Evolutionary conservation across 192 early-diverging fungal genomes (phyloP).

Genomic region (Coemansia sp.): DNA sequence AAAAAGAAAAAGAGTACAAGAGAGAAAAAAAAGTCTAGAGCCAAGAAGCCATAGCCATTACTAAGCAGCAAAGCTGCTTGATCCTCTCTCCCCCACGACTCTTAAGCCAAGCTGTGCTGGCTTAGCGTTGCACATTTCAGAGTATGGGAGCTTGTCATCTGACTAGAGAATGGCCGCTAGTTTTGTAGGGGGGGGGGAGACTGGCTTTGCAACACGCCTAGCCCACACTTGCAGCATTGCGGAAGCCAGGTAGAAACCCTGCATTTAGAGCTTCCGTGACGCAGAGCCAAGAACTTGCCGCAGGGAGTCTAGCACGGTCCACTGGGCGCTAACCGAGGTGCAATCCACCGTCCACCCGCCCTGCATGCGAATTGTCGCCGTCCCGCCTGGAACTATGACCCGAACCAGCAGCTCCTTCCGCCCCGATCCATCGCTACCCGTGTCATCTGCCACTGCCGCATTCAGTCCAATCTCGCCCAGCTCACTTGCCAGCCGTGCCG

Average conservation of each 20-base stretch:
- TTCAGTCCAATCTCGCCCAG: conserved; percentile 31
- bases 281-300: conserved; percentile 33
- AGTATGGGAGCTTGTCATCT: too few species aligned
- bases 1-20: background rate
- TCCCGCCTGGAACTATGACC: conserved; percentile 30
- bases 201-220: too few species aligned
- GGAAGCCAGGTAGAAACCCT: too few species aligned
- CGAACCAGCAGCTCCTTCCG: conserved; percentile 5
- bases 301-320: conserved; percentile 38
- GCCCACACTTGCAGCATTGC: too few species aligned
- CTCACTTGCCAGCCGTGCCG: conserved; percentile 33
- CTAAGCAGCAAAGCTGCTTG: background rate
- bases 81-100: background rate
- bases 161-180: too few species aligned
- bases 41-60: too few species aligned
- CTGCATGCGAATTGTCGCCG: conserved; percentile 30
- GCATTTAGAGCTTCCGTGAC: too few species aligned
- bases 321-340: conserved; percentile 30
- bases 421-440: background rate
- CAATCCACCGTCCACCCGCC: conserved; percentile 39
- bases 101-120: background rate
- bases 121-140: too few species aligned
- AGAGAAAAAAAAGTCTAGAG: background rate
- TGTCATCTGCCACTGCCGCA: conserved; percentile 7
- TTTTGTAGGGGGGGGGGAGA: too few species aligned